Evolutionary conservation across 2,329 filamentous ascomycete species (phyloP).

Genomic region (Fusarium proliferatum): DNA sequence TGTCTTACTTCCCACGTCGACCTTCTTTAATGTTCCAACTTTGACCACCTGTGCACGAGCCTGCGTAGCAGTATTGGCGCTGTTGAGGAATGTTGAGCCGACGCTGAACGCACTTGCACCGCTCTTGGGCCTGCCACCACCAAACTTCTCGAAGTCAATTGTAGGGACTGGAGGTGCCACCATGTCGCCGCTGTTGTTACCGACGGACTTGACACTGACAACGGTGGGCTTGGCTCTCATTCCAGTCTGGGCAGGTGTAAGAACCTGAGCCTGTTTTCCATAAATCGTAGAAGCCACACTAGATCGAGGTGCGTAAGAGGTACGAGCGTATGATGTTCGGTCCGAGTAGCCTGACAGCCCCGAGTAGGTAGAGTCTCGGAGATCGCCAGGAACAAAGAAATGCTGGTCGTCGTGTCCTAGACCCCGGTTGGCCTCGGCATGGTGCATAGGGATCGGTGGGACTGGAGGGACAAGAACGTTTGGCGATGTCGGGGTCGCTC

Average conservation of each 20-base stretch:
- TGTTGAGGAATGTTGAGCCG: constrained; percentile 75
- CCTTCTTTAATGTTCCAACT: constrained; percentile 64
- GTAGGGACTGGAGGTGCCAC: constrained; percentile 77
- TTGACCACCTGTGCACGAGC: constrained; percentile 70
- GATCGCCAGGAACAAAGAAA: constrained; percentile 91
- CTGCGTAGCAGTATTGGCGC: constrained; percentile 68
- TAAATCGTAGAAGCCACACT: constrained; percentile 95
- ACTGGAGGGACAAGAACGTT: constrained; percentile 88
- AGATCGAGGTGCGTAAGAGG: constrained; percentile 69
- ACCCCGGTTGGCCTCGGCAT: constrained; percentile 60
- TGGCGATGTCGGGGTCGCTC: constrained; percentile 85
- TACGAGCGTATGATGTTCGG: constrained; percentile 69
- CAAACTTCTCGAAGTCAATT: constrained; percentile 74
- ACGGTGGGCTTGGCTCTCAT: constrained; percentile 90
- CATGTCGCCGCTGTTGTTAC: constrained; percentile 63
- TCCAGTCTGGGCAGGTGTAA: constrained; percentile 86
- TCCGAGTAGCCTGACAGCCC: constrained; percentile 74
- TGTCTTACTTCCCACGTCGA: constrained; percentile 52
- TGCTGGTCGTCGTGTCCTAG: constrained; percentile 78
- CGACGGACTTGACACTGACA: constrained; percentile 86
- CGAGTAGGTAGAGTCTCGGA: constrained; percentile 92
- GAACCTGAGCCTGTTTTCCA: constrained; percentile 85
- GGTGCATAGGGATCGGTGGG: constrained; percentile 83
- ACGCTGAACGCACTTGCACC: constrained; percentile 72
- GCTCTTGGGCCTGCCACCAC: constrained; percentile 61